A percentile compares a stretch with the other conserved stretches of the same genome.
Evolutionary conservation across 371 early-diverging fungal species (phyloP).

Genomic region (Saksenaea oblongispora): DNA sequence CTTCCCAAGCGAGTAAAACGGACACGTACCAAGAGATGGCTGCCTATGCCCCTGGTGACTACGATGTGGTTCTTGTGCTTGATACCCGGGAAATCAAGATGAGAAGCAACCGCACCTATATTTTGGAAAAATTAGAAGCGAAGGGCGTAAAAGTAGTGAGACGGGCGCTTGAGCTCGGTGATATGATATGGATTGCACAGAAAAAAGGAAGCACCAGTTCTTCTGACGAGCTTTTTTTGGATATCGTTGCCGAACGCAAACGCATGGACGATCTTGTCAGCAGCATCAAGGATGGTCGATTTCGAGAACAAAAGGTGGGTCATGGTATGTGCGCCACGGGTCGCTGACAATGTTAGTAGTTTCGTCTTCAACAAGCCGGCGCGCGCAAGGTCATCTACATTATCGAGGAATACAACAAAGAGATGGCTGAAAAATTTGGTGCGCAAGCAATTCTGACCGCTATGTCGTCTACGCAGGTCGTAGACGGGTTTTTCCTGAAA

Average conservation of each 20-base stretch:
- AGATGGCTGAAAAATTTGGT: conserved; percentile 54
- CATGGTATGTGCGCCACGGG: neutral
- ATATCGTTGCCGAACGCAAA: conserved; percentile 93
- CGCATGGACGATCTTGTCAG: conserved; percentile 88
- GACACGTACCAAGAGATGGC: neutral
- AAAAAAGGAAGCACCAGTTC: conserved; percentile 30
- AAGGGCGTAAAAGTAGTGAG: conserved; percentile 58
- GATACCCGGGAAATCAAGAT: conserved; percentile 85
- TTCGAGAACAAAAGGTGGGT: conserved; percentile 89
- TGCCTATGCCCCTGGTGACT: conserved; percentile 49
- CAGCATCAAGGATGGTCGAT: conserved; percentile 95
- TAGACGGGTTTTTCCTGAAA: conserved; percentile 77
- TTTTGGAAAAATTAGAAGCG: conserved; percentile 62
- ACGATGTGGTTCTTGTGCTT: conserved; percentile 75
- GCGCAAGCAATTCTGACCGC: conserved; percentile 66
- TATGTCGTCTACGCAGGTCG: conserved; percentile 67
- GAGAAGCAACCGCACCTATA: conserved; percentile 68
- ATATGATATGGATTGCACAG: conserved; percentile 88
- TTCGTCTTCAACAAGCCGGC: conserved; percentile 71
- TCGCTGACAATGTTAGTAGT: conserved; percentile 29
- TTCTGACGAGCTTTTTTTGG: conserved; percentile 76
- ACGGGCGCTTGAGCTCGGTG: conserved; percentile 80
- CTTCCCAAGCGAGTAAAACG: neutral
- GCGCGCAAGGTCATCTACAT: conserved; percentile 79
- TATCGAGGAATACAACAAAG: conserved; percentile 73